Percentiles rank a stretch among this genome's conserved stretches.
Conservation (phyloP, 148 eudicot species). For the Rhododendron ferrugineum region DNA sequence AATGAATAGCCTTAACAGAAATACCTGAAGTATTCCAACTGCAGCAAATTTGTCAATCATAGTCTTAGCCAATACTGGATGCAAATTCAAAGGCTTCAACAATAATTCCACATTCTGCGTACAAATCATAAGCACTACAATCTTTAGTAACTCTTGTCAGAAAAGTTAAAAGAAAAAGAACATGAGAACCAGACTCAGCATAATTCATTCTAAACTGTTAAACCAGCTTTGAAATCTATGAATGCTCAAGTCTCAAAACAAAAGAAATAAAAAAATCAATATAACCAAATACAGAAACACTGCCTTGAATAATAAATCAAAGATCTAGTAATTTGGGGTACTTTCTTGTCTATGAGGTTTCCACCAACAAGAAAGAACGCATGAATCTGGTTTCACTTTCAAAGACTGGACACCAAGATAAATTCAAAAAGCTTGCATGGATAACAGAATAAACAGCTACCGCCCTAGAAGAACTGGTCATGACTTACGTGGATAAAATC, state of each 20-base stretch:
- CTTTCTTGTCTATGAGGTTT: background rate
- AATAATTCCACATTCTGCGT: constrained; percentile 63
- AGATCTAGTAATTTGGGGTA: background rate
- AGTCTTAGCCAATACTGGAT: constrained; percentile 65
- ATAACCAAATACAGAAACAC: background rate
- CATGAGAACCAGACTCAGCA: background rate
- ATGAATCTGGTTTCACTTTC: background rate
- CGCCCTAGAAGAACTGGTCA: background rate
- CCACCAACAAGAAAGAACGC: background rate
- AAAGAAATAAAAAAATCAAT: background rate
- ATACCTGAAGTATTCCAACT: constrained; percentile 89
- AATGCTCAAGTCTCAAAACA: background rate
- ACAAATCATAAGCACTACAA: constrained; percentile 6
- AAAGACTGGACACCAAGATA: background rate
- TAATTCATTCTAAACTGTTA: background rate
- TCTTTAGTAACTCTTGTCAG: background rate
- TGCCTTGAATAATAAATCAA: background rate
- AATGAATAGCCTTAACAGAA: background rate
- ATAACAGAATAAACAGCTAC: background rate
- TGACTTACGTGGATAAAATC: background rate
- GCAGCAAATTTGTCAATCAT: constrained; percentile 90
- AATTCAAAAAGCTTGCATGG: background rate
- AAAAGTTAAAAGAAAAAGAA: background rate
- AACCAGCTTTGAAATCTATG: background rate
- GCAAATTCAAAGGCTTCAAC: constrained; percentile 54